Percentiles rank a stretch among this genome's conserved stretches.
phyloP scores from a whole-genome alignment of 805 yeast genomes.

The Candida broadrunensis region DNA sequence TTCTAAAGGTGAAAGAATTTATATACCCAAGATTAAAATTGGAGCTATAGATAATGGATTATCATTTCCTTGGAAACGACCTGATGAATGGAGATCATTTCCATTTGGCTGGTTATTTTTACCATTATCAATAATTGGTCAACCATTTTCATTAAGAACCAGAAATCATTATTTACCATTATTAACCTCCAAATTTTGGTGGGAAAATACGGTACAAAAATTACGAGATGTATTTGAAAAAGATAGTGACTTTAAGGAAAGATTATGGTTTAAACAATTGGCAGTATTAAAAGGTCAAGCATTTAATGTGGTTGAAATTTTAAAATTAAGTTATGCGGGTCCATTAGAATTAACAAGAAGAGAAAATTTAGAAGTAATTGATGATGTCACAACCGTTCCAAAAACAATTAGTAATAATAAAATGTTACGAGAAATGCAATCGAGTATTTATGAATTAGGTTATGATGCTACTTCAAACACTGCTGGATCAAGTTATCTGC shows the following conservation, averaged over 20 bases:
- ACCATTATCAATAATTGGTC: constrained; percentile 62
- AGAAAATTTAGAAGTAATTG: constrained; percentile 55
- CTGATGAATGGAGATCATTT: constrained; percentile 77
- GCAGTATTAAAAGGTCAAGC: constrained; percentile 77
- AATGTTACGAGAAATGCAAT: constrained; percentile 2
- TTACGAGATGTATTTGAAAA: constrained; percentile 48
- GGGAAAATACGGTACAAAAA: constrained; percentile 56
- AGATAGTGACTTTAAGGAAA: constrained; percentile 60
- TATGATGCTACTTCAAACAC: background rate
- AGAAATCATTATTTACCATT: constrained; percentile 55
- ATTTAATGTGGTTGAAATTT: constrained; percentile 66
- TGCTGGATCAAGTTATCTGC: background rate
- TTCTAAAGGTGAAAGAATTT: constrained; percentile 7
- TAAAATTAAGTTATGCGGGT: constrained; percentile 56
- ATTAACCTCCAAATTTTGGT: constrained; percentile 62
- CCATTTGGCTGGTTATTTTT: constrained; percentile 78
- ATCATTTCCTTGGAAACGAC: constrained; percentile 79
- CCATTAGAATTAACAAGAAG: constrained; percentile 65
- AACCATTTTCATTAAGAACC: constrained; percentile 58
- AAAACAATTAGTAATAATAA: constrained; percentile 18
- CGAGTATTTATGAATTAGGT: constrained; percentile 1
- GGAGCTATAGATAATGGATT: constrained; percentile 79
- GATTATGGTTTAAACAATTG: constrained; percentile 67
- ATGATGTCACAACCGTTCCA: constrained; percentile 61
- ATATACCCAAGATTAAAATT: constrained; percentile 42